A percentile compares a stretch with the other conserved stretches of the same genome.
phyloP scores from a whole-genome alignment of 495 filamentous ascomycete species.

The Penicillium diatomitis region DNA sequence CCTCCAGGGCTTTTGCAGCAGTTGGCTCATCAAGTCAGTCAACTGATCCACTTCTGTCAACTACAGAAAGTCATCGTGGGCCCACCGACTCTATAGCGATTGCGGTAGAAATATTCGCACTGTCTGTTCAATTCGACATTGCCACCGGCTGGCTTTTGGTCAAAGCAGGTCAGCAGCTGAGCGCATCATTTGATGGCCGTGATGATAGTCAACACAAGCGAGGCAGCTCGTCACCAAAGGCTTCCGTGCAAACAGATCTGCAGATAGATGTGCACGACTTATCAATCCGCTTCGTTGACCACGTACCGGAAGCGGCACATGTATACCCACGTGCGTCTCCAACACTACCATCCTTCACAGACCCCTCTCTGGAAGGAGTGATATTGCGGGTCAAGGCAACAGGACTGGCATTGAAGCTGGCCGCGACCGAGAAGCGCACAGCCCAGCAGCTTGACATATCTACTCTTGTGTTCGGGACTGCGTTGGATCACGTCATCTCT shows the following conservation, averaged over 20 bases:
- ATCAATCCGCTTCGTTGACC: conserved; percentile 57
- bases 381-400: conserved; percentile 23
- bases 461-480: conserved; percentile 66
- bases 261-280: conserved; percentile 45
- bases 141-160: conserved; percentile 56
- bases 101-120: conserved; percentile 49
- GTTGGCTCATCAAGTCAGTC: conserved; percentile 13
- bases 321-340: conserved; percentile 14
- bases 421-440: conserved; percentile 9
- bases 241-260: conserved; percentile 25
- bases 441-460: conserved; percentile 37
- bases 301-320: conserved; percentile 35
- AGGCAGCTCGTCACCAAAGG: conserved; percentile 8
- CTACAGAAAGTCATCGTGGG: conserved; percentile 3
- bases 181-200: conserved; percentile 29
- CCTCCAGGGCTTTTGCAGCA: conserved; percentile 19
- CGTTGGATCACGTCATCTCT: conserved; percentile 62
- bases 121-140: conserved; percentile 56
- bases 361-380: conserved; percentile 21
- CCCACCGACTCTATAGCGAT: conserved; percentile 14
- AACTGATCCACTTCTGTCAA: conserved; percentile 6
- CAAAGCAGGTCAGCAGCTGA: conserved; percentile 48
- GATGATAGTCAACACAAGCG: not conserved
- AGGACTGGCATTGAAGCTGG: conserved; percentile 20
- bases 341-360: conserved; percentile 11